phyloP scores from a whole-genome alignment of 352 stramenopile species.

The Elongisporangium prolatum region DNA sequence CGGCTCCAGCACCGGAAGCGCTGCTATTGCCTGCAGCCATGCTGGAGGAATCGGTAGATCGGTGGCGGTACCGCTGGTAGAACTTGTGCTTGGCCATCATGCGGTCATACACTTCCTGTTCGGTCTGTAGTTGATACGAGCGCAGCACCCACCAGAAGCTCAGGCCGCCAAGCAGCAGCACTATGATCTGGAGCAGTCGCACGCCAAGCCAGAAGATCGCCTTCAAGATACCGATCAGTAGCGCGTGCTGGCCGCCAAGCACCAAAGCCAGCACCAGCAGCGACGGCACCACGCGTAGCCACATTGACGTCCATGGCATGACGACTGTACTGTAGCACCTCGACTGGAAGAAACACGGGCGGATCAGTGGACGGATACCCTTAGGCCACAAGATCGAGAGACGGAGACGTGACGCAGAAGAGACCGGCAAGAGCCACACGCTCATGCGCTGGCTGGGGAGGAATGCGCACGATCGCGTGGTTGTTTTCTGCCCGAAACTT shows the following conservation, averaged over 20 bases:
- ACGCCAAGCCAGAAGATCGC: slow-evolving; percentile 15
- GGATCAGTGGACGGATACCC: too few relatives aligned
- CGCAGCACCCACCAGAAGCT: slow-evolving; percentile 63
- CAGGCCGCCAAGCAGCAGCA: slow-evolving; percentile 40
- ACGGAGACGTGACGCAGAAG: too few relatives aligned
- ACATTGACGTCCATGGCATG: not conserved
- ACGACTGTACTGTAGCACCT: too few relatives aligned
- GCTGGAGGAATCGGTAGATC: slow-evolving; percentile 7
- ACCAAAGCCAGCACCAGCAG: slow-evolving; percentile 20
- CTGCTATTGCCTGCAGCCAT: not conserved
- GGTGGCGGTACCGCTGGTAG: slow-evolving; percentile 43
- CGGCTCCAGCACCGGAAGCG: slow-evolving; percentile 1
- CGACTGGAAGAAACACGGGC: too few relatives aligned
- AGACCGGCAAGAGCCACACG: too few relatives aligned
- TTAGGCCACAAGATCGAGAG: too few relatives aligned
- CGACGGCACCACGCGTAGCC: slow-evolving; percentile 4
- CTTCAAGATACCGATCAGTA: slow-evolving; percentile 4
- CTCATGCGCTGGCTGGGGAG: too few relatives aligned
- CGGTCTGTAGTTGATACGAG: slow-evolving; percentile 50
- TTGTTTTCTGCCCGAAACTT: too few relatives aligned
- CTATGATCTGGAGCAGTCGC: slow-evolving; percentile 32
- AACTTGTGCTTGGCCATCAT: slow-evolving; percentile 45
- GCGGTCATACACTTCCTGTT: slow-evolving; percentile 58
- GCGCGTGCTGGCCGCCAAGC: slow-evolving; percentile 15
- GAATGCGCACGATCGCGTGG: too few relatives aligned